Evolutionary conservation across 1,284 basidiomycete species (phyloP), one percentile per base, ranked within the genome.

Genomic region (Apiotrichum domesticum): DNA sequence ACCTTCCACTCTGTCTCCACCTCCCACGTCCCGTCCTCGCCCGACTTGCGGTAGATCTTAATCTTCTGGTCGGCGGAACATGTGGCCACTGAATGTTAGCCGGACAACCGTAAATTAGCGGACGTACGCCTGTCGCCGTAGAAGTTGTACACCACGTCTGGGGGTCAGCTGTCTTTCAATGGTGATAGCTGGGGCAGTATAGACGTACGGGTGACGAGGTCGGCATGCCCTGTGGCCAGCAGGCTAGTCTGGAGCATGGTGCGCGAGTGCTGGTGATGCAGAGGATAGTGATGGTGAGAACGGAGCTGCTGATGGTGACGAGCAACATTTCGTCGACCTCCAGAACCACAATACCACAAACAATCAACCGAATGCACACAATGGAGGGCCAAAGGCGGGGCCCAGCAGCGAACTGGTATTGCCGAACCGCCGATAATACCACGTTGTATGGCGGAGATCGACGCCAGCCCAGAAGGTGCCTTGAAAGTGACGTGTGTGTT

Each of bases 1-100:
- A 88, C 89, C 81, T 91, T 92, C 90, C 91, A 94, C 67, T 91
- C 88, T 55, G 88, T 86, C 66, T 89, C 85, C 1, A 84, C 80
- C 35, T 75, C 81, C 89, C 90, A 93, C 44, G 59, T 55, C 0
- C 86, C 86, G 37, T 82, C 84, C 35, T 49, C 47, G 64, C 21
- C 21, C 21, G 87, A 84, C 42, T 89, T 73, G 46, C 81, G 80
- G 86, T 89, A 93, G 37, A 92, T 76, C 77, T 92, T 93, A 67
- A 94, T 76, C 63, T 87, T 70, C 86, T 90, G 75, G 54, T 76
- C 72, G 1, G 73, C 73, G 14, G 73, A 74, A 46, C 72, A 75
- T 32, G 72, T 74, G 2, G 75, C 75, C 21, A 77, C 70, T 76
- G 21, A 46, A 46, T 90, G 79, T 59, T 85, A 83, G 65, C 84